Evolutionary conservation across 176 grass and related monocot species (phyloP), one percentile per base, ranked within the genome.

Genomic region (Cenchrus americanus): DNA sequence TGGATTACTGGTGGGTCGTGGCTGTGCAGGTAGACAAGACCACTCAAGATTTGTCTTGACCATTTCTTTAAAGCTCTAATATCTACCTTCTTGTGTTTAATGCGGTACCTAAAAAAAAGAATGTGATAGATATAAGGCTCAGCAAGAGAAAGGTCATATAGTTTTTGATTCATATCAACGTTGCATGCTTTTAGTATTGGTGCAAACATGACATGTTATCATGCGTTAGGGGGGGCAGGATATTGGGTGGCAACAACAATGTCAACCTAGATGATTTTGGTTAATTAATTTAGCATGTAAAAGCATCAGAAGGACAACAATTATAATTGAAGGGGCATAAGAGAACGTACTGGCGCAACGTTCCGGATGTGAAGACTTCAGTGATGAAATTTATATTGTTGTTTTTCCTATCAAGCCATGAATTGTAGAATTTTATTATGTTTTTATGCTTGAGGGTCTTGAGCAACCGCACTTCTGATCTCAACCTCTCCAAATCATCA

Each of bases 381-480:
- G 93, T 94, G 54, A 94, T 94, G 75, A 94, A 92, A 54, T 94
- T 94, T 47, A 94, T 90, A 54, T 92, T 88, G 55, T 88, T 87
- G 57, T 84, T 87, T 73, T 83, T 94, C 43, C 48, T 86, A 44
- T 94, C 92, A 1, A 94, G 84, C 92, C 92, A 94, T 4, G 92
- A 94, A 68, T 91, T 94, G 75, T 92, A 94, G 55, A 94, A 94
- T 69, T 94, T 94, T 82, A 94, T 94, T 67, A 92, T 86, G 11
- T 94, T 94, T 57, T 94, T 94, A 30, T 94, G 92, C 61, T 92
- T 94, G 62, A 94, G 92, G 8, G 92, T 94, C 85, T 94, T 90
- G 52, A 94, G 92, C 78, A 94, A 68, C 30, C 88, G 85, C 70
- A 94, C 92, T 86, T 94, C 92, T 50, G 92, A 94, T 85, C 80